Evolutionary conservation across 75 land plant species (phyloP).

Genomic region (Chamaecyparis obtusa): DNA sequence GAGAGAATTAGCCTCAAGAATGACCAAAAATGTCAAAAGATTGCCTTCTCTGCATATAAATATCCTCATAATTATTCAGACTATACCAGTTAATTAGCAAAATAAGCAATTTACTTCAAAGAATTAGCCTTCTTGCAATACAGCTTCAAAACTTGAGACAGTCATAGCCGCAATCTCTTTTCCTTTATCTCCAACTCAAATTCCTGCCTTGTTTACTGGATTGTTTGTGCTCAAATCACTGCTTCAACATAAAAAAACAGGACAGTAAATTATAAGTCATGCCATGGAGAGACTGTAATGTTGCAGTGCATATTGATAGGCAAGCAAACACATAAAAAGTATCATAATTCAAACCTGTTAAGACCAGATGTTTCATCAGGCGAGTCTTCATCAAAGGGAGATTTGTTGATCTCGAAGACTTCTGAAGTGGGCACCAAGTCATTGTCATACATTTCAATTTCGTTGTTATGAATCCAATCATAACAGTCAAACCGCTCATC

Average conservation of each 20-base stretch:
- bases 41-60: background rate
- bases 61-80: background rate
- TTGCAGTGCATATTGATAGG: background rate
- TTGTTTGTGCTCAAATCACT: background rate
- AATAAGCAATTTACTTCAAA: background rate
- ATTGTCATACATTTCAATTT: background rate
- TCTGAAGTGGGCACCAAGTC: background rate
- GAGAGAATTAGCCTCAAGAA: background rate
- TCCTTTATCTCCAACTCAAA: background rate
- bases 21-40: background rate
- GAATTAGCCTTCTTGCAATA: background rate
- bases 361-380: background rate
- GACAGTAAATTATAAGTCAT: background rate
- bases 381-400: background rate
- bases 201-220: background rate
- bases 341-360: background rate
- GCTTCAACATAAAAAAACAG: background rate
- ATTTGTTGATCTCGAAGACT: background rate
- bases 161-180: background rate
- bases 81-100: background rate
- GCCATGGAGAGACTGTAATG: background rate
- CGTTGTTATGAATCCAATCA: background rate
- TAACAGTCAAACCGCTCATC: conserved; percentile 2
- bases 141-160: background rate
- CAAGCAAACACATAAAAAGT: background rate